Evolutionary conservation across 345 rosid genomes (phyloP).

Genomic region (Eucalyptus grandis): DNA sequence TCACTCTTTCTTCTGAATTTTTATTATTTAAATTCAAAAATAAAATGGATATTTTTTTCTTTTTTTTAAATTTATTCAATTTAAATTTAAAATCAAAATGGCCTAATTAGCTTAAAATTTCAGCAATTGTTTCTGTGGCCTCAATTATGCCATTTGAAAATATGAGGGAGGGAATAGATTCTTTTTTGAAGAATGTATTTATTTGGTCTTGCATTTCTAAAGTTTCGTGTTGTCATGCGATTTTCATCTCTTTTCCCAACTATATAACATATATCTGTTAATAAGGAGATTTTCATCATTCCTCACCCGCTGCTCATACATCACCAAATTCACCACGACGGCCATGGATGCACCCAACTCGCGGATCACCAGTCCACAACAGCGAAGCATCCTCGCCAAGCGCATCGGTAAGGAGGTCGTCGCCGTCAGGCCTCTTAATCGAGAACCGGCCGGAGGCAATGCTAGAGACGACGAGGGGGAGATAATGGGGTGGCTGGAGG

Average conservation of each 20-base stretch:
- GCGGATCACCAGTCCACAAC: not conserved
- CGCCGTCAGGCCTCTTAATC: slow-evolving; percentile 5
- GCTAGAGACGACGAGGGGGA: not conserved
- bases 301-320: not conserved
- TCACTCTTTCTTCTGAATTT: not conserved
- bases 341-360: not conserved
- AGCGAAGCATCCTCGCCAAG: not conserved
- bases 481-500: slow-evolving; percentile 9
- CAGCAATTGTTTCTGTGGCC: not conserved
- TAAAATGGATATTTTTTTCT: not conserved
- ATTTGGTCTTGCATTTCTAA: not conserved
- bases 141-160: not conserved
- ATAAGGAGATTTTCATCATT: not conserved
- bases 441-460: not conserved
- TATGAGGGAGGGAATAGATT: not conserved
- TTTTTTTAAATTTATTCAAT: not conserved
- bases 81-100: not conserved
- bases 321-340: not conserved
- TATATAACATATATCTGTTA: not conserved
- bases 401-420: not conserved
- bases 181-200: not conserved
- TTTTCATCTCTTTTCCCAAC: not conserved
- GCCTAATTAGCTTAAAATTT: not conserved
- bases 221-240: not conserved
- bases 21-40: not conserved